Evolutionary conservation across 1,139 yeast species (phyloP).

Genomic region (Blastobotrys persicus): DNA sequence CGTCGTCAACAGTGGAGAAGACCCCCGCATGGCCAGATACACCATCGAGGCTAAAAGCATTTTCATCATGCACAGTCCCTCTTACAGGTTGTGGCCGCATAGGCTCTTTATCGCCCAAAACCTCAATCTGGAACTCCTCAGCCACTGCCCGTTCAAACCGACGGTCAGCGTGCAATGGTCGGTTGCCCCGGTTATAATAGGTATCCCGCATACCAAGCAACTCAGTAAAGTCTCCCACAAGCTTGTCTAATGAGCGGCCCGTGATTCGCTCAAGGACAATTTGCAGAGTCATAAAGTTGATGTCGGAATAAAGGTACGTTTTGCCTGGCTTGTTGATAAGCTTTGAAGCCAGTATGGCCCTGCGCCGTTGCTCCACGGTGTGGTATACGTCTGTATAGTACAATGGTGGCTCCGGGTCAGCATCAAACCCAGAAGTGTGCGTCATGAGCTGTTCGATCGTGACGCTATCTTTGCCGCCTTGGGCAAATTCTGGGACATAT

Average conservation of each 20-base stretch:
- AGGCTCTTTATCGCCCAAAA: conserved; percentile 16
- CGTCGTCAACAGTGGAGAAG: conserved; percentile 22
- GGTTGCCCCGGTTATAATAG: conserved; percentile 13
- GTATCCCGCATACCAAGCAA: conserved; percentile 22
- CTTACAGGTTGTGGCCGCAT: conserved; percentile 23
- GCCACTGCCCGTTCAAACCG: conserved; percentile 19
- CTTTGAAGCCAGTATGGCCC: conserved; percentile 13
- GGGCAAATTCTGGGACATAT: conserved; percentile 18
- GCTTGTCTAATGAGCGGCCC: conserved; percentile 15
- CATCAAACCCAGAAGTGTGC: conserved; percentile 23
- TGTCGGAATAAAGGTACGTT: conserved; percentile 19
- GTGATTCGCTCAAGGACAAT: conserved; percentile 19
- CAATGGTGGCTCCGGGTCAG: conserved; percentile 21
- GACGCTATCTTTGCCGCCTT: conserved; percentile 17
- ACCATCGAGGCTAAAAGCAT: conserved; percentile 21
- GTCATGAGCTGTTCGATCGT: conserved; percentile 21
- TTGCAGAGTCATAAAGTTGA: conserved; percentile 20
- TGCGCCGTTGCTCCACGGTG: conserved; percentile 14
- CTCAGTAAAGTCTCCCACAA: conserved; percentile 15
- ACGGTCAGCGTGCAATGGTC: not conserved
- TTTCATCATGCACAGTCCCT: conserved; percentile 25
- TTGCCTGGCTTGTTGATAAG: conserved; percentile 20
- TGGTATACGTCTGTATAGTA: conserved; percentile 8
- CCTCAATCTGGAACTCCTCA: conserved; percentile 19
- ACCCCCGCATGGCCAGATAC: conserved; percentile 25